Percentiles rank a stretch among this genome's conserved stretches.
These are phyloP conservation scores for Spizellomyces sp. DNA, from an alignment of 192 early-diverging fungal genomes.

Conservation along the genomic window DNA sequence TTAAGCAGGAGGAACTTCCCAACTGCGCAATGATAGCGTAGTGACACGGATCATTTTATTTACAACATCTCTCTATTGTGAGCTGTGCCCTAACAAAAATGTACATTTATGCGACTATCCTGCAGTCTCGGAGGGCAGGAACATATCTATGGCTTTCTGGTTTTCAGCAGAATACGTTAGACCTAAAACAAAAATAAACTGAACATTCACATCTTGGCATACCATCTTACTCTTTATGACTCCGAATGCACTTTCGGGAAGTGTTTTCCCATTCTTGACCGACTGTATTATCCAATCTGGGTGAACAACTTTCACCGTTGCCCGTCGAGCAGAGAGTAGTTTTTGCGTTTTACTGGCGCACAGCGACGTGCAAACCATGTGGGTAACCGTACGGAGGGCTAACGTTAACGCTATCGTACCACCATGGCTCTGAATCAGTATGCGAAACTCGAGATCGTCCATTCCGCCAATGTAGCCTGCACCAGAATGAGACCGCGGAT, in stretches of 20 bases:
- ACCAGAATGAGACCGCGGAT: too few relatives aligned
- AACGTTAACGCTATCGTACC: background rate
- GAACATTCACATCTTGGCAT: too few relatives aligned
- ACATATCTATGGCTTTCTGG: too few relatives aligned
- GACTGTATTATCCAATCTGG: conserved; percentile 17
- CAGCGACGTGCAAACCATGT: conserved; percentile 16
- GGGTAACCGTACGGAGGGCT: conserved; percentile 14
- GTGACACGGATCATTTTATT: too few relatives aligned
- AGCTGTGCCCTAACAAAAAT: too few relatives aligned
- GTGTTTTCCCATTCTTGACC: background rate
- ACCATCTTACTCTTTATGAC: too few relatives aligned
- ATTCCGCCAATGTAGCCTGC: too few relatives aligned
- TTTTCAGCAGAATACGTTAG: too few relatives aligned
- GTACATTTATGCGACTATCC: too few relatives aligned
- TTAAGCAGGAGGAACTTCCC: conserved; percentile 35
- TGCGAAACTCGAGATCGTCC: background rate
- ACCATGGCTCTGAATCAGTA: conserved; percentile 2
- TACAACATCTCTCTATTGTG: too few relatives aligned
- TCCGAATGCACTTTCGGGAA: background rate
- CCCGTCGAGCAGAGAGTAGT: background rate
- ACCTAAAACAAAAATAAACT: too few relatives aligned
- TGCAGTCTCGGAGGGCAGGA: too few relatives aligned
- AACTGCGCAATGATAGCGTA: background rate
- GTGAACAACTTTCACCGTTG: background rate
- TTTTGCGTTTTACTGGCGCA: conserved; percentile 2